Evolutionary conservation across 2,329 filamentous ascomycete genomes (phyloP).

Genomic region (Lasiodiplodia hormozganensis): DNA sequence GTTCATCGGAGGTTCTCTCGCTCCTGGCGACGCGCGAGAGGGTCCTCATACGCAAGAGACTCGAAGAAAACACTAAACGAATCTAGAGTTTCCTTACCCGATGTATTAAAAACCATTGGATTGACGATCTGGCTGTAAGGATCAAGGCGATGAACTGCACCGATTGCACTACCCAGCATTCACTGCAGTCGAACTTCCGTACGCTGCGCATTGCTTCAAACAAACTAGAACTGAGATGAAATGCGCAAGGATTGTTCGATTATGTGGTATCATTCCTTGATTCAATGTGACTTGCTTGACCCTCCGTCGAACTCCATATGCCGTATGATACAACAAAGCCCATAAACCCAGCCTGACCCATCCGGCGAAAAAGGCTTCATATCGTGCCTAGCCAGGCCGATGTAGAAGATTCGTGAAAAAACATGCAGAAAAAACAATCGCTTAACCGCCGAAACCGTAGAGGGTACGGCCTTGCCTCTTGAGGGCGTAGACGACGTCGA

Average conservation of each 20-base stretch:
- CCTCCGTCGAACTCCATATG: constrained; percentile 28
- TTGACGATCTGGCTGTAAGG: too few species aligned
- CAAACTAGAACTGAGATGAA: not conserved
- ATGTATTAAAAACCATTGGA: too few species aligned
- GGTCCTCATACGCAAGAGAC: too few species aligned
- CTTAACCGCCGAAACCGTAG: constrained; percentile 89
- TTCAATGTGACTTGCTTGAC: constrained; percentile 29
- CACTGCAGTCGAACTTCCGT: too few species aligned
- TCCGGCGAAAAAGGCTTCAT: constrained; percentile 26
- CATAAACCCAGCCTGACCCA: constrained; percentile 28
- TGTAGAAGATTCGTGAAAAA: constrained; percentile 30
- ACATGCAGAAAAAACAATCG: constrained; percentile 30
- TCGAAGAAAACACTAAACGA: too few species aligned
- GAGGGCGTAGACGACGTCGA: constrained; percentile 69
- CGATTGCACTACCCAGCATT: too few species aligned
- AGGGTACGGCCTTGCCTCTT: constrained; percentile 74
- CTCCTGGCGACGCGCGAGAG: too few species aligned
- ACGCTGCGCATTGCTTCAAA: too few species aligned
- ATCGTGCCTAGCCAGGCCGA: constrained; percentile 27
- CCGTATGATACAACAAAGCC: constrained; percentile 30
- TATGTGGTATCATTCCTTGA: constrained; percentile 30
- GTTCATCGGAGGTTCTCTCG: too few species aligned
- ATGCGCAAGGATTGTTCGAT: constrained; percentile 20
- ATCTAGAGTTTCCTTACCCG: too few species aligned
- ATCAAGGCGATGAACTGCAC: too few species aligned